phyloP scores from a whole-genome alignment of 2,329 filamentous ascomycete genomes.

The Trichoderma citrinoviride region DNA sequence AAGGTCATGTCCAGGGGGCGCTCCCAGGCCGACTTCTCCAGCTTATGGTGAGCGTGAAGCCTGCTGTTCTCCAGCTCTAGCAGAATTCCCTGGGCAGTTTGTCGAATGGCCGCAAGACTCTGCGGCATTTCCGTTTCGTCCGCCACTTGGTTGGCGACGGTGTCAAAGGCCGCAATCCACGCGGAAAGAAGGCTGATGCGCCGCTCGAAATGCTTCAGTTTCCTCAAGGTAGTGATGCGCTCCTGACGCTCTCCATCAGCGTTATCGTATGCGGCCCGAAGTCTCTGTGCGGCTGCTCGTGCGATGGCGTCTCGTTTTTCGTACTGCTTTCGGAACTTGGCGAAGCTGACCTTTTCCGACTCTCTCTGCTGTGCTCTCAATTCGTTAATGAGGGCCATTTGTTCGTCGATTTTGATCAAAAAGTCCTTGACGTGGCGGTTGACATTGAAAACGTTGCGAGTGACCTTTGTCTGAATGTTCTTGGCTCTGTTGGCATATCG shows the following conservation, averaged over 20 bases:
- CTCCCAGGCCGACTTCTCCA: slow-evolving; percentile 83
- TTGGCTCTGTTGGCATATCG: slow-evolving; percentile 97
- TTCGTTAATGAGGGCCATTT: slow-evolving; percentile 95
- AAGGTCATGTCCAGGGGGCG: slow-evolving; percentile 82
- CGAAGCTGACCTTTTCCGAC: slow-evolving; percentile 74
- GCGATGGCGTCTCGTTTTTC: slow-evolving; percentile 77
- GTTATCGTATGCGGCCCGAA: slow-evolving; percentile 82
- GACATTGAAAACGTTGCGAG: slow-evolving; percentile 98
- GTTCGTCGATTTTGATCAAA: slow-evolving; percentile 97
- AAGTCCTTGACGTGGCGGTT: slow-evolving; percentile 99
- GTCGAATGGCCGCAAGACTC: slow-evolving; percentile 72
- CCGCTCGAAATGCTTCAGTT: slow-evolving; percentile 76
- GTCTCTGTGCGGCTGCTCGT: slow-evolving; percentile 74
- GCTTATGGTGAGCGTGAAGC: slow-evolving; percentile 82
- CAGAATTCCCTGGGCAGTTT: slow-evolving; percentile 83
- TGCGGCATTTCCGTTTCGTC: slow-evolving; percentile 57
- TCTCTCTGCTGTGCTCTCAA: slow-evolving; percentile 91
- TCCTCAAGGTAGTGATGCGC: slow-evolving; percentile 75
- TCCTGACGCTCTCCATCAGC: slow-evolving; percentile 74
- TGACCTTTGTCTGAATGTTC: slow-evolving; percentile 99
- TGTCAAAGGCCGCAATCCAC: slow-evolving; percentile 91
- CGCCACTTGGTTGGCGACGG: slow-evolving; percentile 65
- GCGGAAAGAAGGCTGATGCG: slow-evolving; percentile 82
- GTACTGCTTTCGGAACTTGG: slow-evolving; percentile 86
- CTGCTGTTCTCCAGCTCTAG: slow-evolving; percentile 81